Evolutionary conservation across 257 asterid genomes (phyloP).

Genomic region (Scutellaria minor): DNA sequence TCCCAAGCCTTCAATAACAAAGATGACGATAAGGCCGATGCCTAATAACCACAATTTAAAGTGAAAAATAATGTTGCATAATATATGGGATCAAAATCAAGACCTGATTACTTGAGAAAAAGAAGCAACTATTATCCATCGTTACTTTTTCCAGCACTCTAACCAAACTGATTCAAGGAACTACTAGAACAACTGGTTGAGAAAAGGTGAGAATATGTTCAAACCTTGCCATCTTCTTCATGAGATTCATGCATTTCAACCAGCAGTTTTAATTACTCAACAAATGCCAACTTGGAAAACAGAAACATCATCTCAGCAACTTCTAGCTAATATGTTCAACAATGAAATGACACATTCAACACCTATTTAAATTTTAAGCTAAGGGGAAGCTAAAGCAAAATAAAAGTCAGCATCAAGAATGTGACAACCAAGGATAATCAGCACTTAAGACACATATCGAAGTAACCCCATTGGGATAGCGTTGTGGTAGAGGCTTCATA

Average conservation of each 20-base stretch:
- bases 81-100: background rate
- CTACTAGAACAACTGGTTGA: background rate
- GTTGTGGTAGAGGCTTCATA: background rate
- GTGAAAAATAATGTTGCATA: background rate
- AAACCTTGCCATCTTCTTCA: background rate
- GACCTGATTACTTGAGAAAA: slow-evolving; percentile 1
- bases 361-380: background rate
- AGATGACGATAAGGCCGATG: slow-evolving; percentile 1
- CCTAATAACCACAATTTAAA: background rate
- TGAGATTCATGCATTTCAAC: slow-evolving; percentile 3
- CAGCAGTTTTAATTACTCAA: slow-evolving; percentile 4
- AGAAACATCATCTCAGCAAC: background rate
- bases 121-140: background rate
- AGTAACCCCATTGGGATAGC: slow-evolving; percentile 7
- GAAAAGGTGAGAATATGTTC: slow-evolving; percentile 6
- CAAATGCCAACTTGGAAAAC: slow-evolving; percentile 1
- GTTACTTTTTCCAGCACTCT: slow-evolving; percentile 14
- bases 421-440: slow-evolving; percentile 17
- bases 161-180: slow-evolving; percentile 7
- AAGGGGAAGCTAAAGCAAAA: background rate
- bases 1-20: slow-evolving; percentile 1
- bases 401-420: slow-evolving; percentile 7
- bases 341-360: background rate
- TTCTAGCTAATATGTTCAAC: background rate
- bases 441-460: slow-evolving; percentile 1